These are phyloP conservation scores for Salix caprea DNA, from an alignment of 345 rosid genomes.

Conservation along the genomic window DNA sequence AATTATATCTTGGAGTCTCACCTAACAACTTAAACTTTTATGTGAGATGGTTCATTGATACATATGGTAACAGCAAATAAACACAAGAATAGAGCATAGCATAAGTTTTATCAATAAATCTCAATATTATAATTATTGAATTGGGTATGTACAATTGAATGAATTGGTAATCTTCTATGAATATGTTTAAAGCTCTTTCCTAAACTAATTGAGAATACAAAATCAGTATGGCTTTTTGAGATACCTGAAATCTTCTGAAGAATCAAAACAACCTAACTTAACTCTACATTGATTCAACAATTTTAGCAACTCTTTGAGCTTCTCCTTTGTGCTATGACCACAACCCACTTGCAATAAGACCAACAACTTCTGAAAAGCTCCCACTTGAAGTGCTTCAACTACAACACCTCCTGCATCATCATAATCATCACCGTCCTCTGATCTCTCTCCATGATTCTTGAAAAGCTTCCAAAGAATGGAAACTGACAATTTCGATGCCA, in stretches of 20 bases:
- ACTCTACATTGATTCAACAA: constrained; percentile 21
- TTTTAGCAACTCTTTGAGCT: constrained; percentile 32
- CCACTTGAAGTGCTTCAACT: constrained; percentile 27
- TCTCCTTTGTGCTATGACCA: constrained; percentile 17
- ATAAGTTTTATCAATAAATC: background rate
- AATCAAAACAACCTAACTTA: constrained; percentile 24
- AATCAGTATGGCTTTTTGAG: constrained; percentile 16
- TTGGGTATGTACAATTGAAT: background rate
- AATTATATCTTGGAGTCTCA: too few species aligned
- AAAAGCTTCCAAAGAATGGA: constrained; percentile 36
- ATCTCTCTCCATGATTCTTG: constrained; percentile 7
- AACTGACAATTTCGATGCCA: constrained; percentile 22
- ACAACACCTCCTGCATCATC: constrained; percentile 5
- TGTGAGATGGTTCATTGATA: too few species aligned
- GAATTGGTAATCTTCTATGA: background rate
- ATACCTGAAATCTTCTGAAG: constrained; percentile 29
- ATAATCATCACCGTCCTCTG: background rate
- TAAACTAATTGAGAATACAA: background rate
- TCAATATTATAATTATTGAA: background rate
- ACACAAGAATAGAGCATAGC: background rate
- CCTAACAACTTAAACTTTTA: too few species aligned
- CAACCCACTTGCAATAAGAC: constrained; percentile 34
- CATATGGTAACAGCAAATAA: background rate
- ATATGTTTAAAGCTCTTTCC: background rate
- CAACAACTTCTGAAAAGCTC: constrained; percentile 32